phyloP scores from a whole-genome alignment of 768 basidiomycete genomes.

The Mrakia hoshinonis region DNA sequence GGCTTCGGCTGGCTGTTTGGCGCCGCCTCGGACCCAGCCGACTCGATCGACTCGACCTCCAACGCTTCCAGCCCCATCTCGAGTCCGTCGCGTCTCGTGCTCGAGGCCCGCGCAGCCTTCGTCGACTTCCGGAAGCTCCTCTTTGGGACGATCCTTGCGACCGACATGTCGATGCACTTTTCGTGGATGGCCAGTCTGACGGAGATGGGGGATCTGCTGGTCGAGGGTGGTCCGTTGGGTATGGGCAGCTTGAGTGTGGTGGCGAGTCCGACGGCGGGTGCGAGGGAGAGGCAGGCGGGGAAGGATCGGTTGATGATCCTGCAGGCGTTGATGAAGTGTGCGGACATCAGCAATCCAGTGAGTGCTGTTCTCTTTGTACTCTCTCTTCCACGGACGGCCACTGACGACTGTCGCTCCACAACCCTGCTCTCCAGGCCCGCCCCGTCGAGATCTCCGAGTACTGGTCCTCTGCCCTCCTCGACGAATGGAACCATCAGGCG shows the following conservation, averaged over 20 bases:
- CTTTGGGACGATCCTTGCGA: conserved; percentile 74
- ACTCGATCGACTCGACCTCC: not conserved
- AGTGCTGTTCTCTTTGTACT: conserved; percentile 39
- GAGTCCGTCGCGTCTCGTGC: not conserved
- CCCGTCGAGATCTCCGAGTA: conserved; percentile 84
- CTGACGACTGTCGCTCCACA: too few relatives aligned
- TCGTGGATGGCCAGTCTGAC: conserved; percentile 67
- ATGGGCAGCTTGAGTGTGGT: not conserved
- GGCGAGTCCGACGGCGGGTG: not conserved
- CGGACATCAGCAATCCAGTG: conserved; percentile 97
- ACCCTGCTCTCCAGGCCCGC: conserved; percentile 65
- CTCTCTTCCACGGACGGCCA: not conserved
- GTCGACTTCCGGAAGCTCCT: conserved; percentile 60
- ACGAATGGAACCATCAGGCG: conserved; percentile 87
- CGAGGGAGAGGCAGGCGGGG: not conserved
- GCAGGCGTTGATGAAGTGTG: conserved; percentile 90
- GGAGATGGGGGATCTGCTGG: conserved; percentile 43
- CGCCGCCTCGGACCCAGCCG: not conserved
- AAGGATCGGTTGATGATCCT: conserved; percentile 63
- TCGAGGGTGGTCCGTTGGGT: conserved; percentile 34
- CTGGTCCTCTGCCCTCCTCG: conserved; percentile 80
- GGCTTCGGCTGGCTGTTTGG: conserved; percentile 52
- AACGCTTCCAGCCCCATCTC: not conserved
- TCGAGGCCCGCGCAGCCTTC: not conserved
- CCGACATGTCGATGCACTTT: conserved; percentile 87